A percentile compares a stretch with the other conserved stretches of the same genome.
Evolutionary conservation across 495 filamentous ascomycete species (phyloP).

Genomic region (Tuber umbilicatum): DNA sequence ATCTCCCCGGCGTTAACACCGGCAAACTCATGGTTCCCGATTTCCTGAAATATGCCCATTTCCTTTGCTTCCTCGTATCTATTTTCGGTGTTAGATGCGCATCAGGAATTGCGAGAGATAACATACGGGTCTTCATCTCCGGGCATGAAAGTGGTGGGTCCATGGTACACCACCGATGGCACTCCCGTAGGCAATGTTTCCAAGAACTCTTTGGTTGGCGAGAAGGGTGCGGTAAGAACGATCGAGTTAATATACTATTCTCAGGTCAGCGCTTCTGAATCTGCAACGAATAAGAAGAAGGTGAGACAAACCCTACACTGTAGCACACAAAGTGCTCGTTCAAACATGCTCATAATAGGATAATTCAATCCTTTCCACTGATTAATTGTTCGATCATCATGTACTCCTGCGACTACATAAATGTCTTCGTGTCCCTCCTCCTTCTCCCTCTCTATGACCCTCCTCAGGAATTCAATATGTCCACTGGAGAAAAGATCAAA

Average conservation of each 20-base stretch:
- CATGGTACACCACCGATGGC: constrained; percentile 84
- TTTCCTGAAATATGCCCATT: constrained; percentile 71
- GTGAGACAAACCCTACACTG: constrained; percentile 69
- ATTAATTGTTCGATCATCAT: constrained; percentile 92
- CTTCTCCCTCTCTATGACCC: constrained; percentile 62
- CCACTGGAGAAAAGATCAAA: constrained; percentile 97
- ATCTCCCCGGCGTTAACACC: constrained; percentile 90
- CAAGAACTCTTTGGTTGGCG: constrained; percentile 68
- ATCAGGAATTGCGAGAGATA: not conserved
- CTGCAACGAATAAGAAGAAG: constrained; percentile 9
- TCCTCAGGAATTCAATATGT: constrained; percentile 86
- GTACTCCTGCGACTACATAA: constrained; percentile 85
- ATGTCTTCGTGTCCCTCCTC: constrained; percentile 63
- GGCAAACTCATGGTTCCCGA: constrained; percentile 66
- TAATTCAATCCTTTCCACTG: constrained; percentile 95
- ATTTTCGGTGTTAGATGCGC: constrained; percentile 10
- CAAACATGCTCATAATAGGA: constrained; percentile 98
- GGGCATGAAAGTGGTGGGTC: constrained; percentile 84
- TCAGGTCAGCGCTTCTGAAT: constrained; percentile 13
- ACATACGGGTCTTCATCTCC: constrained; percentile 76
- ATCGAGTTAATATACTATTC: constrained; percentile 75
- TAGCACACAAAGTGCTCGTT: constrained; percentile 88
- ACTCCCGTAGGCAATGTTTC: constrained; percentile 64
- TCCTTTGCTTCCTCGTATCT: constrained; percentile 58
- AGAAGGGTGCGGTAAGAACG: constrained; percentile 82